These are phyloP conservation scores for Elsinoe batatas DNA, from an alignment of 2,329 filamentous ascomycete genomes.

Conservation along the genomic window DNA sequence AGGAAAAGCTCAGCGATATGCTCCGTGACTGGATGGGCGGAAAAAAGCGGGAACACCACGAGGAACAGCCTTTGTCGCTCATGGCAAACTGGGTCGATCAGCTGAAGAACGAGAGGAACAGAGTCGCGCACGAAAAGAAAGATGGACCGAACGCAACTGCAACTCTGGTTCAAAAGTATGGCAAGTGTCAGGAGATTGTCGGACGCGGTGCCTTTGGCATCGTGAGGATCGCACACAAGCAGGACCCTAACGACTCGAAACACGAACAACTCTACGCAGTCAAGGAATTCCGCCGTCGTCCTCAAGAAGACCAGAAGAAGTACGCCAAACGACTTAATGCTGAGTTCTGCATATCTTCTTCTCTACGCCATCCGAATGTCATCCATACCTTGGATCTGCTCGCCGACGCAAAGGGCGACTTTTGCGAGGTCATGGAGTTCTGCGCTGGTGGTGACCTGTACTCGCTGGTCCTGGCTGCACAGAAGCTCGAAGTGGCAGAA, in stretches of 20 bases:
- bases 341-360: conserved; percentile 97
- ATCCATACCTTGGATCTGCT: conserved; percentile 95
- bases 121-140: conserved; percentile 63
- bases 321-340: conserved; percentile 96
- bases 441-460: conserved; percentile 95
- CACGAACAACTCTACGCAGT: conserved; percentile 89
- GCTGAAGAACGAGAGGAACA: conserved; percentile 76
- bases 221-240: conserved; percentile 94
- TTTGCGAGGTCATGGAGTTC: conserved; percentile 99
- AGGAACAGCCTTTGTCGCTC: conserved; percentile 75
- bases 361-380: conserved; percentile 90
- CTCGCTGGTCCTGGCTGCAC: conserved; percentile 79
- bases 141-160: conserved; percentile 62
- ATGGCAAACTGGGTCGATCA: conserved; percentile 96
- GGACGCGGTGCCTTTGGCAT: conserved; percentile 95
- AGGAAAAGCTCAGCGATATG: conserved; percentile 92
- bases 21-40: conserved; percentile 73
- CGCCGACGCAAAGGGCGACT: conserved; percentile 92
- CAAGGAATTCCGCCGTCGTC: conserved; percentile 91
- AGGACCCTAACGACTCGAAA: conserved; percentile 64
- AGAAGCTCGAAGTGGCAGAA: conserved; percentile 83
- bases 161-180: conserved; percentile 89
- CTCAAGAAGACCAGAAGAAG: conserved; percentile 91
- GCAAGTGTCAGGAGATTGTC: conserved; percentile 95
- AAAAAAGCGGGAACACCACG: conserved; percentile 64